These are phyloP conservation scores for Agrostemma githago DNA, from an alignment of 148 eudicot genomes.

Conservation along the genomic window DNA sequence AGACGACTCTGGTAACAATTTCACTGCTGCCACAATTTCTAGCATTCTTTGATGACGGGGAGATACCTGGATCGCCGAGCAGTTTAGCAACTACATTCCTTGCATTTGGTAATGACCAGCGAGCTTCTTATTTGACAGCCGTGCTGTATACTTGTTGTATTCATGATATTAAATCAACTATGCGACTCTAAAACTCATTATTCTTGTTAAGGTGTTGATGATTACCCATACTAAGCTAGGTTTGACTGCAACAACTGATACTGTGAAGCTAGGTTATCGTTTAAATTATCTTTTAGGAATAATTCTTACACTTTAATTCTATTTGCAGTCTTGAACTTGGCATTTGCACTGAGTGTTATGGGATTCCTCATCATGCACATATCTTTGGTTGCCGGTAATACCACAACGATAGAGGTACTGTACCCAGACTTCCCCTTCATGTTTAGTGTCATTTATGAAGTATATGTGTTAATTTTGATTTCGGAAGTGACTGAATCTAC, in stretches of 20 bases:
- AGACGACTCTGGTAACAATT: constrained; percentile 74
- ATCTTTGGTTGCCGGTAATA: constrained; percentile 76
- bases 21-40: constrained; percentile 78
- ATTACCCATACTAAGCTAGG: neutral
- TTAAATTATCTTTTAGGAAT: constrained; percentile 8
- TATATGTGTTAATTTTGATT: neutral
- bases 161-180: neutral
- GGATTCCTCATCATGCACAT: constrained; percentile 98
- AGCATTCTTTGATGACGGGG: constrained; percentile 87
- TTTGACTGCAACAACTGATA: neutral
- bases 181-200: neutral
- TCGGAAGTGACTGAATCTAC: neutral
- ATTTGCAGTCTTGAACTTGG: constrained; percentile 77
- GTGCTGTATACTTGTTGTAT: neutral
- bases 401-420: constrained; percentile 90
- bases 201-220: neutral
- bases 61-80: constrained; percentile 85
- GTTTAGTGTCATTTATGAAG: neutral
- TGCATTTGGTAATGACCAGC: constrained; percentile 68
- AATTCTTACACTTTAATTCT: constrained; percentile 10
- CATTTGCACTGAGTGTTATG: constrained; percentile 85
- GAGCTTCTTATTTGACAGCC: neutral
- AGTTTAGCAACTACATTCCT: constrained; percentile 92
- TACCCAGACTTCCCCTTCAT: neutral
- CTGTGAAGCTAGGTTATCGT: neutral